Conservation (phyloP, 768 basidiomycete genomes). For the Mycena albidolilacea region DNA sequence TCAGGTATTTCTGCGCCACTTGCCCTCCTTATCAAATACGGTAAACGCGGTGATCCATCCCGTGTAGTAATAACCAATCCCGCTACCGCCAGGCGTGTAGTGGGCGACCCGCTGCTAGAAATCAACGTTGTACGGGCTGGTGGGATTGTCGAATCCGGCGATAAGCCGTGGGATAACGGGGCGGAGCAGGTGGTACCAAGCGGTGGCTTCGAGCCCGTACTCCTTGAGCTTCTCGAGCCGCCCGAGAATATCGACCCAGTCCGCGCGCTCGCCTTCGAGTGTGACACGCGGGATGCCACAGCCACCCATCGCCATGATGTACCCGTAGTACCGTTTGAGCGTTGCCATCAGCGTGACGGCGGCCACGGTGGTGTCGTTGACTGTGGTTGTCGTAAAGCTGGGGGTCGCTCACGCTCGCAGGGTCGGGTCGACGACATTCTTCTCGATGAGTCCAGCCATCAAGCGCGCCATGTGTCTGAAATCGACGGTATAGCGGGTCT, state of each 20-base stretch:
- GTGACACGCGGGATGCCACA: constrained; percentile 38
- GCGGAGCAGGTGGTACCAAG: constrained; percentile 57
- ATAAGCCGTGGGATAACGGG: constrained; percentile 57
- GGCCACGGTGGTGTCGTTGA: too few species aligned
- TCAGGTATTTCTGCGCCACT: constrained; percentile 31
- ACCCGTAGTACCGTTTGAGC: too few species aligned
- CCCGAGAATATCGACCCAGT: constrained; percentile 54
- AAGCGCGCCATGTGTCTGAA: too few species aligned
- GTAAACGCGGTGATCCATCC: constrained; percentile 42
- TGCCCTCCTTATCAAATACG: constrained; percentile 35
- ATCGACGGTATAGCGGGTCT: too few species aligned
- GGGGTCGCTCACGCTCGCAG: too few species aligned
- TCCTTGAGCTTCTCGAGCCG: constrained; percentile 56
- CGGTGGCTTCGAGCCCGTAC: constrained; percentile 50
- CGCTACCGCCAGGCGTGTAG: constrained; percentile 21
- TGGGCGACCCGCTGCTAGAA: constrained; percentile 8
- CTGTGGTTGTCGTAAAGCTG: too few species aligned
- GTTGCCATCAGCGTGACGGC: too few species aligned
- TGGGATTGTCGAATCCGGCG: constrained; percentile 47
- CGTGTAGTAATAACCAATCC: constrained; percentile 18
- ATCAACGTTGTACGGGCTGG: constrained; percentile 11
- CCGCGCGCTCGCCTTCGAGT: constrained; percentile 56
- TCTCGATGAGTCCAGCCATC: too few species aligned
- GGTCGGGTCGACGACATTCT: too few species aligned
- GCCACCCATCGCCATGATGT: too few species aligned